Evolutionary conservation across 2,329 filamentous ascomycete species (phyloP).

Genomic region (Aspergillus spinulosporus): DNA sequence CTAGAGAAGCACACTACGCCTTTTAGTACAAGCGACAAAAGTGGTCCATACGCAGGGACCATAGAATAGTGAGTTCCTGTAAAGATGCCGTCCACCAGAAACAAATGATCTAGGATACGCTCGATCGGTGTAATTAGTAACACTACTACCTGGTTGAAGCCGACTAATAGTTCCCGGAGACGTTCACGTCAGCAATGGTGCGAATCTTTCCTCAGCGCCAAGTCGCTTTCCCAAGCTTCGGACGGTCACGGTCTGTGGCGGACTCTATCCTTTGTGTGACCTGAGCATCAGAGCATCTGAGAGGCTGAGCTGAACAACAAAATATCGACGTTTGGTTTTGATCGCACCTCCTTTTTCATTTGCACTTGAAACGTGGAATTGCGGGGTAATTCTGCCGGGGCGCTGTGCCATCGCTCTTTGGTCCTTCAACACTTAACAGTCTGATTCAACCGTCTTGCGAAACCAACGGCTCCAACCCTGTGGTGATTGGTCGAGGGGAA

Average conservation of each 20-base stretch:
- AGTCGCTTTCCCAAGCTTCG: conserved; percentile 8
- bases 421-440: background rate
- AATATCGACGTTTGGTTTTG: background rate
- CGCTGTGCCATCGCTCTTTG: background rate
- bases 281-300: conserved; percentile 1
- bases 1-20: background rate
- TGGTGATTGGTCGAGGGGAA: conserved; percentile 11
- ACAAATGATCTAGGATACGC: background rate
- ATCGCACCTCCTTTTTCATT: background rate
- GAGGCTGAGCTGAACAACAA: conserved; percentile 13
- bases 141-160: background rate
- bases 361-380: background rate
- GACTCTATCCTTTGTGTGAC: conserved; percentile 9
- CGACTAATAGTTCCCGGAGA: background rate
- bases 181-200: conserved; percentile 1
- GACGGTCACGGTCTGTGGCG: conserved; percentile 3
- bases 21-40: background rate
- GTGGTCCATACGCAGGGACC: background rate
- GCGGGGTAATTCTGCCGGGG: conserved; percentile 11
- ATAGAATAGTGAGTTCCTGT: background rate
- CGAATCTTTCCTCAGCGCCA: background rate
- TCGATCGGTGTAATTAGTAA: background rate
- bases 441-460: background rate
- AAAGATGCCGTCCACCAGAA: background rate
- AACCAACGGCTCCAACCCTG: conserved; percentile 10